phyloP scores from a whole-genome alignment of 208 protist genomes.

The Wallacemonas rigidus region DNA sequence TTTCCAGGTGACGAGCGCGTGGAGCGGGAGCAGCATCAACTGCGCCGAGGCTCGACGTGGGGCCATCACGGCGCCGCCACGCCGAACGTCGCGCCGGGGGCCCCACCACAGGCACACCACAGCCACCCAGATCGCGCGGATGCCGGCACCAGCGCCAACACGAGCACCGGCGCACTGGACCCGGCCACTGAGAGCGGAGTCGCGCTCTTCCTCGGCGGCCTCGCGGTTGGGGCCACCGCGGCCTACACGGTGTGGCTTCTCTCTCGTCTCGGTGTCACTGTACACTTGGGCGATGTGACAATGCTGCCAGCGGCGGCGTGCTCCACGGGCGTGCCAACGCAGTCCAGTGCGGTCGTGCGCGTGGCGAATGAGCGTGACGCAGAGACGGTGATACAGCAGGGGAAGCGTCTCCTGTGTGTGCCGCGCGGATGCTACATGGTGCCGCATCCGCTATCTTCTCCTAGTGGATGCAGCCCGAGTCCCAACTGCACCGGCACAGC shows the following conservation, averaged over 20 bases:
- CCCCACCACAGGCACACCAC: too few species aligned
- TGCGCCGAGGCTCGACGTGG: constrained; percentile 1
- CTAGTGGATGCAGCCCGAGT: too few species aligned
- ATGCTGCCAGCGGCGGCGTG: constrained; percentile 23
- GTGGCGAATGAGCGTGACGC: constrained; percentile 26
- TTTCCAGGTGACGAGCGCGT: constrained; percentile 32
- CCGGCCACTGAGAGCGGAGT: background rate
- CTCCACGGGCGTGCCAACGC: constrained; percentile 3
- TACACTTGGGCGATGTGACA: constrained; percentile 28
- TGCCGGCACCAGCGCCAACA: too few species aligned
- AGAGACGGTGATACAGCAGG: constrained; percentile 17
- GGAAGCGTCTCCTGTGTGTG: constrained; percentile 36
- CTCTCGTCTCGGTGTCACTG: constrained; percentile 25
- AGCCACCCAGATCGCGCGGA: too few species aligned
- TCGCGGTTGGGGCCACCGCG: constrained; percentile 21
- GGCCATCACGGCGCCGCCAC: too few species aligned
- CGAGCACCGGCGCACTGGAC: too few species aligned
- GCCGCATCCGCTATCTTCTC: background rate
- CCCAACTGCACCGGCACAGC: too few species aligned
- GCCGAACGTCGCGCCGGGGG: too few species aligned
- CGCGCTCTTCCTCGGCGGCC: constrained; percentile 41
- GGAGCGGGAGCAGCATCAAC: constrained; percentile 5
- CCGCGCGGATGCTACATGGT: constrained; percentile 19
- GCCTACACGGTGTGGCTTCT: constrained; percentile 49
- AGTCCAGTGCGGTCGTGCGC: constrained; percentile 25